Evolutionary conservation across 495 filamentous ascomycete species (phyloP).

Genomic region (Apiosordaria backusii): DNA sequence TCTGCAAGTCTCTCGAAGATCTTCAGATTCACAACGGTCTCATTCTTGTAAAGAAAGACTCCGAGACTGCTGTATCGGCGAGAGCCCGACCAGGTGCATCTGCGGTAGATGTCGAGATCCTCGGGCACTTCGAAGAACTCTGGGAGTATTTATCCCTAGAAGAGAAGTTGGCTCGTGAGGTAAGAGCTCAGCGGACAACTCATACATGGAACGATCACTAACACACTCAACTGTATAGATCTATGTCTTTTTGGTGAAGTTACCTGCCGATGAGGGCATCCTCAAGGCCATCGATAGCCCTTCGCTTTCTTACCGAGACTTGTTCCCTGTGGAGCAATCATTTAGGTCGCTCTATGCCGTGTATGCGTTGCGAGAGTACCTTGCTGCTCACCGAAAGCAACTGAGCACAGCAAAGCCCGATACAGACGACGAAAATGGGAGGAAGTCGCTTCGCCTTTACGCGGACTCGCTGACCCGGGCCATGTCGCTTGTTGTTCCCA

Average conservation of each 20-base stretch:
- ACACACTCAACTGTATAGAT: slow-evolving; percentile 49
- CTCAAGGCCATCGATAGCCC: slow-evolving; percentile 56
- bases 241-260: slow-evolving; percentile 67
- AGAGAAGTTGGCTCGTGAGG: slow-evolving; percentile 65
- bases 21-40: slow-evolving; percentile 57
- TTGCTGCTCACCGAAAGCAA: slow-evolving; percentile 26
- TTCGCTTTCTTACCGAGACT: slow-evolving; percentile 47
- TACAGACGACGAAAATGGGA: slow-evolving; percentile 18
- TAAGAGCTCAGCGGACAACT: slow-evolving; percentile 30
- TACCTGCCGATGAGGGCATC: slow-evolving; percentile 65
- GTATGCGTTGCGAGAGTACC: slow-evolving; percentile 55
- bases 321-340: slow-evolving; percentile 67
- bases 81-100: slow-evolving; percentile 42
- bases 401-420: slow-evolving; percentile 18
- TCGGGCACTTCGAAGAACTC: slow-evolving; percentile 81
- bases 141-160: slow-evolving; percentile 77
- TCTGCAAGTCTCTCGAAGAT: slow-evolving; percentile 55
- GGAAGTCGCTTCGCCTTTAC: slow-evolving; percentile 21
- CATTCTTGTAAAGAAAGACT: slow-evolving; percentile 53
- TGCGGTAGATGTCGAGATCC: slow-evolving; percentile 66
- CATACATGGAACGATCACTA: slow-evolving; percentile 16
- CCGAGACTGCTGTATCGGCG: slow-evolving; percentile 32
- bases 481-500: slow-evolving; percentile 45
- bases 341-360: slow-evolving; percentile 74
- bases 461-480: slow-evolving; percentile 35